Percentiles rank a stretch among this genome's conserved stretches.
Conservation (phyloP, 208 protist species). For the Leishmania tarentolae region DNA sequence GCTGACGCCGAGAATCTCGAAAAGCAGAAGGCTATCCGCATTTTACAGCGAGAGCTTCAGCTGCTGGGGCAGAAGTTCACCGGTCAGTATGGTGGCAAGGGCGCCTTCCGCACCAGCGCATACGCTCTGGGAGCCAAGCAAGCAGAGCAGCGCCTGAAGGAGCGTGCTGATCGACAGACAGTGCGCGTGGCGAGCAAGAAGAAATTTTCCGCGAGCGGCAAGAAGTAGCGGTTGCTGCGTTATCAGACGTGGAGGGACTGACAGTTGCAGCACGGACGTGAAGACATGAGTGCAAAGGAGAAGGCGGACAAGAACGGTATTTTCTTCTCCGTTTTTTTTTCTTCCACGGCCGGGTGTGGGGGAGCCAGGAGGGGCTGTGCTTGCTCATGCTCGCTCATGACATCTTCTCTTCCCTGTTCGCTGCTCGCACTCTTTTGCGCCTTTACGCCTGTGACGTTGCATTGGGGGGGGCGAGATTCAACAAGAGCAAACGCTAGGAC, state of each 20-base stretch:
- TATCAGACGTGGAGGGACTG: background rate
- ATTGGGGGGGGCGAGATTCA: background rate
- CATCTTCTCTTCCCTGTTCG: background rate
- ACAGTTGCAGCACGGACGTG: background rate
- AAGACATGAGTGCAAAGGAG: background rate
- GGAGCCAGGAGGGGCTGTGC: background rate
- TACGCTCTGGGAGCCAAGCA: slow-evolving; percentile 70
- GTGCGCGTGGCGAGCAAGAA: slow-evolving; percentile 25
- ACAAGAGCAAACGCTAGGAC: too few species aligned
- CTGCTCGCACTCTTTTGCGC: background rate
- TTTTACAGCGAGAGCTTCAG: slow-evolving; percentile 65
- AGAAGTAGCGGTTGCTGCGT: background rate
- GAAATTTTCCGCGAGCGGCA: slow-evolving; percentile 7
- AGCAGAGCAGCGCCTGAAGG: slow-evolving; percentile 70
- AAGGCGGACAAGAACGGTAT: background rate
- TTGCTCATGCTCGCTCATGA: background rate
- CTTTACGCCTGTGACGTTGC: background rate
- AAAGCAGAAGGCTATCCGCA: slow-evolving; percentile 81
- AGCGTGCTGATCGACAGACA: slow-evolving; percentile 68
- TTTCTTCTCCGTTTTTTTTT: background rate
- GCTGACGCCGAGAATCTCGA: slow-evolving; percentile 65
- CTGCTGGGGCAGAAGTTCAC: slow-evolving; percentile 72
- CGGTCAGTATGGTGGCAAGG: slow-evolving; percentile 74
- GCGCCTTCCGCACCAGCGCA: slow-evolving; percentile 80
- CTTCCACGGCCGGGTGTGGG: background rate